Base-by-base conservation (phyloP, 1,284 basidiomycete species). In the Cerrena zonata region DNA sequence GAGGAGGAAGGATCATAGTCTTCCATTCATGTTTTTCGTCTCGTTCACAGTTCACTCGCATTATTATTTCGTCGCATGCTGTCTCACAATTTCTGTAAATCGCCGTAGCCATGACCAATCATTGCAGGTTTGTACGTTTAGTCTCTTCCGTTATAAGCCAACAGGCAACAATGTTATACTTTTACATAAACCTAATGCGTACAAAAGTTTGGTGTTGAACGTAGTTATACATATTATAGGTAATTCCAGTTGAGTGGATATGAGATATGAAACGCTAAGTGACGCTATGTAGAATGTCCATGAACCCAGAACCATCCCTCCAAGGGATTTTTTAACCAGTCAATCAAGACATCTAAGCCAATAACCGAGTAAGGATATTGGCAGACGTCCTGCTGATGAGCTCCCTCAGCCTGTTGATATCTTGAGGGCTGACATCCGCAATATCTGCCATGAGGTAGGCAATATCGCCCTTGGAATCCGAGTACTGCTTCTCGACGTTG, bases 401-500 rank as follows among this genome's bases (percentile, higher is more conserved):
- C 58, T 89, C 86, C 71, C 86, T 89, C 45, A 99, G 80, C 61
- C 78, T 85, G 63, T 84, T 84, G 56, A 97, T 77, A 63, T 97
- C 92, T 53, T 77, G 75, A 56, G 86, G 80, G 62, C 86, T 89
- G 58, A 98, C 94, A 58, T 92, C 84, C 27, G 89, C 85, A 60
- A 99, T 95, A 71, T 99, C 95, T 18, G 93, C 94, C 82, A 98
- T 87, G 57, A 98, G 79, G 69, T 95, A 96, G 19, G 94, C 95
- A 49, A 95, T 77, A 58, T 95, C 94, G 59, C 92, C 93, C 73
- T 93, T 93, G 49, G 91, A 94, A 67, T 98, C 94, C 18, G 95
- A 94, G 71, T 89, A 96, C 72, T 99, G 96, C 77, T 99, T 98
- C 74, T 97, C 94, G 65, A 99, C 95, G 71, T 99, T 99, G 80